A percentile compares a stretch with the other conserved stretches of the same genome.
phyloP scores from a whole-genome alignment of 176 grass and related monocot species.

The Areca catechu region DNA sequence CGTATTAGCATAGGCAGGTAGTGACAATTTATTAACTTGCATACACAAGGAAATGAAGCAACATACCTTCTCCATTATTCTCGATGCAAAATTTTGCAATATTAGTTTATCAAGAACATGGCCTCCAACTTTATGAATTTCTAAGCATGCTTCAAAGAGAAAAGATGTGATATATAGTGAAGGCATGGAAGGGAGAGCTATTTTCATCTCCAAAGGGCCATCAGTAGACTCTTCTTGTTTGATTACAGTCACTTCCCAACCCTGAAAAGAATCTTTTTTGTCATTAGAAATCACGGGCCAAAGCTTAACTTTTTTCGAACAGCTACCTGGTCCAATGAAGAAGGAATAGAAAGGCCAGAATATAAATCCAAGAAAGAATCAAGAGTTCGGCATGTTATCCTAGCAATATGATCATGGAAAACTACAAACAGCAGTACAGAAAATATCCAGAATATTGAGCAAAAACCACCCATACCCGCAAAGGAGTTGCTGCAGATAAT shows the following conservation, averaged over 20 bases:
- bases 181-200: conserved; percentile 98
- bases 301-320: too few species aligned
- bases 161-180: conserved; percentile 87
- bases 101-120: conserved; percentile 80
- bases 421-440: too few species aligned
- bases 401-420: too few species aligned
- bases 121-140: conserved; percentile 95
- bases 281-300: too few species aligned
- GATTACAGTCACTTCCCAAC: conserved; percentile 90
- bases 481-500: conserved; percentile 65
- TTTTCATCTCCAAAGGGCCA: conserved; percentile 68
- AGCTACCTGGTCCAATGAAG: too few species aligned
- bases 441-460: too few species aligned
- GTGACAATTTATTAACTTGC: too few species aligned
- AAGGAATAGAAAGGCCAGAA: too few species aligned
- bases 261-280: conserved; percentile 23
- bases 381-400: too few species aligned
- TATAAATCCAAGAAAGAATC: too few species aligned
- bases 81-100: conserved; percentile 82
- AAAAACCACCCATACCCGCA: conserved; percentile 39
- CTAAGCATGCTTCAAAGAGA: conserved; percentile 90
- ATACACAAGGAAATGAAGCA: conserved; percentile 6
- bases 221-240: conserved; percentile 87
- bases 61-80: conserved; percentile 78
- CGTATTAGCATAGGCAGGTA: too few species aligned